Evolutionary conservation across 2,329 filamentous ascomycete species (phyloP), one percentile per base, ranked within the genome.

Genomic region (Aspergillus pseudotamarii): DNA sequence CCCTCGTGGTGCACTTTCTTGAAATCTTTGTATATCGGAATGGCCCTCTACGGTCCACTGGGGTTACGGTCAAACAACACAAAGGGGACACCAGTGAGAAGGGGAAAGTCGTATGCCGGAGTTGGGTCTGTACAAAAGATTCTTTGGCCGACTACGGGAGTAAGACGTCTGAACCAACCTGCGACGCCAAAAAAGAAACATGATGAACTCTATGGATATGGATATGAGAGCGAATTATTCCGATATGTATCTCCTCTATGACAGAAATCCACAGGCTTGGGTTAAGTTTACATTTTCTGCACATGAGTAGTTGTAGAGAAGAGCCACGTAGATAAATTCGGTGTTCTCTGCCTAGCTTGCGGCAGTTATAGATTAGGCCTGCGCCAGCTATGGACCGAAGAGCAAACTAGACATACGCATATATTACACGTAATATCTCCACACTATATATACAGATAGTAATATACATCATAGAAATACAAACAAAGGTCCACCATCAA

Each of bases 1-100:
- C 36, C 30, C 58, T 43, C 23, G 46, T 41, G 30, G 58, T 43
- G 51, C 28, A 59, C 48, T 58, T 64, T 63, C 55, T 46, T 63
- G 51, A 58, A 51, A 60, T 64, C 58, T 68, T 57, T 60, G 63
- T 67, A 61, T 60, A 50, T 53, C 36, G 45, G 58, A 38, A 46
- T 38, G 54, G 21, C 23, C 53, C 41, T 41, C 53, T 60, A 48
- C 46, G 61, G 16, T 21, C 19, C 23, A 28, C 26, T 6, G 46
- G 26, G 19, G 9, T 26, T 23, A 16, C 19, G 19, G 30, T n/a
- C 32, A 38, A 38, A 36, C 32, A 10, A 14, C n/a, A 38, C 5
- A 23, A 23, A 4, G n/a, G 34, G 21, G 26, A 43, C 23, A 51
- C 26, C 41, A 60, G 51, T 55, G 34, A 26, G 10, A 56, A 41